Conservation (phyloP, 2,329 filamentous ascomycete species). For the Talaromyces sp. region DNA sequence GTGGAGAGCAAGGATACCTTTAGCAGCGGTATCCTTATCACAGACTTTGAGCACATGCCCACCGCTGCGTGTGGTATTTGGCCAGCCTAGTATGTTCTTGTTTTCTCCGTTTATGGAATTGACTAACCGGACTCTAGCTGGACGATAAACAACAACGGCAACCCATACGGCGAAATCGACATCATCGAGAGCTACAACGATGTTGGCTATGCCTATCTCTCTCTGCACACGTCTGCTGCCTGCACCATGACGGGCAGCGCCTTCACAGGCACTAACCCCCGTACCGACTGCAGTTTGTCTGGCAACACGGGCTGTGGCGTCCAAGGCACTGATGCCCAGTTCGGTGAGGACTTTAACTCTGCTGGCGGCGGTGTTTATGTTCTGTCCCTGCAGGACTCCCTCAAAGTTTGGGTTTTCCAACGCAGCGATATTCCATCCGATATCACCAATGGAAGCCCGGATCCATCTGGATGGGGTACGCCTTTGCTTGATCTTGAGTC, state of each 20-base stretch:
- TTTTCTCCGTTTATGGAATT: not conserved
- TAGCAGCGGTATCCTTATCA: slow-evolving; percentile 42
- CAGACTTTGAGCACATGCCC: slow-evolving; percentile 46
- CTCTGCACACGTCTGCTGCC: slow-evolving; percentile 44
- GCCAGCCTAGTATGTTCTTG: slow-evolving; percentile 38
- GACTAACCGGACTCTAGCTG: slow-evolving; percentile 20
- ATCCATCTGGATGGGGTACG: slow-evolving; percentile 42
- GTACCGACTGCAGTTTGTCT: slow-evolving; percentile 45
- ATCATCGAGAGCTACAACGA: slow-evolving; percentile 50
- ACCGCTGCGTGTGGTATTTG: slow-evolving; percentile 46
- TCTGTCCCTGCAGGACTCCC: slow-evolving; percentile 42
- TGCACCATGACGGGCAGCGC: slow-evolving; percentile 39
- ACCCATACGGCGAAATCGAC: slow-evolving; percentile 43
- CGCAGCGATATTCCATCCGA: slow-evolving; percentile 40
- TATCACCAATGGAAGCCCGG: slow-evolving; percentile 39
- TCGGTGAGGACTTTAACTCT: slow-evolving; percentile 51
- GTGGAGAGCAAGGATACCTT: slow-evolving; percentile 41
- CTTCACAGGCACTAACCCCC: slow-evolving; percentile 47
- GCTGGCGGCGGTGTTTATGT: slow-evolving; percentile 48
- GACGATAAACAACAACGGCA: slow-evolving; percentile 39
- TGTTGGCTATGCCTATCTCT: slow-evolving; percentile 40
- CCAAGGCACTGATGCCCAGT: slow-evolving; percentile 36
- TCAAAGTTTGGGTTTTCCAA: slow-evolving; percentile 50
- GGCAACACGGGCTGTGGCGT: slow-evolving; percentile 37
- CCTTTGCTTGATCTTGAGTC: slow-evolving; percentile 42